Percentiles rank a stretch among this genome's conserved stretches.
These are phyloP conservation scores for Omphalotus olearius DNA, from an alignment of 1,284 basidiomycete species.

Conservation along the genomic window DNA sequence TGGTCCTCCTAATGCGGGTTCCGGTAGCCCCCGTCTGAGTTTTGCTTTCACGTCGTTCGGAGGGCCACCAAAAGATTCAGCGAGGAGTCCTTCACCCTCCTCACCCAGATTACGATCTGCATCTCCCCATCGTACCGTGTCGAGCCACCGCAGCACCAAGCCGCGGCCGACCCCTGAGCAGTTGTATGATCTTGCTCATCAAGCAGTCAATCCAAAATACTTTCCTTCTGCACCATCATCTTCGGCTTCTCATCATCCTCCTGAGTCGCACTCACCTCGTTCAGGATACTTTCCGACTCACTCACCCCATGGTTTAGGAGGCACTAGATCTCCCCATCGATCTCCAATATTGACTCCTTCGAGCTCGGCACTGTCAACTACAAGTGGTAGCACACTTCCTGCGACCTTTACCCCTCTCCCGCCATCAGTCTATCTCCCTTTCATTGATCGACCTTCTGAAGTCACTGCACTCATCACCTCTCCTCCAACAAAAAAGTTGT, in stretches of 20 bases:
- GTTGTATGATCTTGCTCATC: constrained; percentile 60
- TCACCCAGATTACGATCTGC: constrained; percentile 38
- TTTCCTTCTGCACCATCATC: constrained; percentile 19
- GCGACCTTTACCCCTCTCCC: constrained; percentile 69
- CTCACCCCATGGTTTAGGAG: too few species aligned
- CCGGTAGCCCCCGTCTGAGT: constrained; percentile 41
- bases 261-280: constrained; percentile 3
- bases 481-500: constrained; percentile 61
- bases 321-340: not conserved
- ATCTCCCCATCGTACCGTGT: constrained; percentile 26
- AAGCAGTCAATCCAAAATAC: constrained; percentile 43
- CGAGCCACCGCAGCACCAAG: constrained; percentile 16
- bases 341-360: not conserved
- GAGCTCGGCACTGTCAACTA: not conserved
- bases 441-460: constrained; percentile 68
- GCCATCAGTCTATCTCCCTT: constrained; percentile 67
- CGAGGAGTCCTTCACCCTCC: constrained; percentile 15
- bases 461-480: constrained; percentile 56
- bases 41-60: constrained; percentile 65
- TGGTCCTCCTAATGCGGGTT: constrained; percentile 20
- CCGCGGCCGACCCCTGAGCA: constrained; percentile 61
- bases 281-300: not conserved
- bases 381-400: constrained; percentile 24
- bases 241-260: constrained; percentile 19
- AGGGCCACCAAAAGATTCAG: constrained; percentile 18